Percentiles rank a stretch among this genome's conserved stretches.
phyloP scores from a whole-genome alignment of 2,329 filamentous ascomycete genomes.

The Fusarium sterilihyphosum region DNA sequence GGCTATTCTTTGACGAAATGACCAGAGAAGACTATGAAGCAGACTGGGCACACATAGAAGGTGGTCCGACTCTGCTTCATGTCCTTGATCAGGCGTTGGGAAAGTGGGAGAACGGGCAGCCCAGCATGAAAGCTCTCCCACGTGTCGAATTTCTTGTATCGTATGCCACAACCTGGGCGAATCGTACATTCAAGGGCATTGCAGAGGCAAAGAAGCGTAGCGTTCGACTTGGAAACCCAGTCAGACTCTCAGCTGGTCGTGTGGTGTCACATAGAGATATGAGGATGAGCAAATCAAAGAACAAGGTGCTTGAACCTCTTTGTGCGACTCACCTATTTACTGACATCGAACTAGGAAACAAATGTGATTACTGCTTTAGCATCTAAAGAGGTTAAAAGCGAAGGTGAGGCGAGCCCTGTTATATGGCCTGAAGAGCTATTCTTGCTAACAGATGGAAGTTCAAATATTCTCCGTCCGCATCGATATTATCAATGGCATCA shows the following conservation, averaged over 20 bases:
- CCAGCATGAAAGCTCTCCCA: constrained; percentile 62
- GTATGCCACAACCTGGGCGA: constrained; percentile 66
- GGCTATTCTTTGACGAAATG: constrained; percentile 66
- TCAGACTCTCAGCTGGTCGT: constrained; percentile 55
- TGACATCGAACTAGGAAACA: constrained; percentile 45
- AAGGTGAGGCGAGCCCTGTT: constrained; percentile 46
- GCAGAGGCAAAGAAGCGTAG: constrained; percentile 75
- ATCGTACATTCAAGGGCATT: constrained; percentile 72
- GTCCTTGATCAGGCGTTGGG: constrained; percentile 61
- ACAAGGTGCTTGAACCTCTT: constrained; percentile 45
- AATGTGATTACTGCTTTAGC: constrained; percentile 55
- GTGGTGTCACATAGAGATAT: constrained; percentile 65
- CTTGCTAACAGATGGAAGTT: constrained; percentile 52
- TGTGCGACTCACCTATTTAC: not conserved
- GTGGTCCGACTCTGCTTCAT: constrained; percentile 58
- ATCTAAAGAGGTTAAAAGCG: constrained; percentile 49
- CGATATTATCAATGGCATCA: constrained; percentile 68
- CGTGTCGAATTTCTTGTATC: constrained; percentile 72
- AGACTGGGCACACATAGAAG: constrained; percentile 56
- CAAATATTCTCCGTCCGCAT: constrained; percentile 65
- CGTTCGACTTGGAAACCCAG: constrained; percentile 71
- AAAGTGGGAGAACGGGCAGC: constrained; percentile 56
- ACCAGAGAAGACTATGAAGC: constrained; percentile 61
- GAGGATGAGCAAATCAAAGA: constrained; percentile 58
- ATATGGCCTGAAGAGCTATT: too few relatives aligned